A percentile compares a stretch with the other conserved stretches of the same genome.
Conservation (phyloP, 768 basidiomycete genomes). For the Boletus pseudo-olivaceus region DNA sequence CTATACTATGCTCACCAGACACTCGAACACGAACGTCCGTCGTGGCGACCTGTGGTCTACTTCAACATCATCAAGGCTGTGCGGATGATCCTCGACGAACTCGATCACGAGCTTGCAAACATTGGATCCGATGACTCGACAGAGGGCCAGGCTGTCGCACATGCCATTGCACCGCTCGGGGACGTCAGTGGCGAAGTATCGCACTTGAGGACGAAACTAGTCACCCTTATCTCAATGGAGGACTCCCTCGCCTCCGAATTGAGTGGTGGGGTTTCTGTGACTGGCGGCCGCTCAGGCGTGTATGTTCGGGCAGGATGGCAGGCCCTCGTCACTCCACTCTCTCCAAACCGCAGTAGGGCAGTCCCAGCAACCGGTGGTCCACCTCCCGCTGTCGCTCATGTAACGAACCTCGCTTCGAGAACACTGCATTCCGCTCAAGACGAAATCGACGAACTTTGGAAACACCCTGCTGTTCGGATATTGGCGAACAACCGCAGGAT, state of each 20-base stretch:
- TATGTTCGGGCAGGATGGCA: constrained; percentile 77
- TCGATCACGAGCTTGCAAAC: constrained; percentile 54
- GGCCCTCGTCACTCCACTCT: constrained; percentile 44
- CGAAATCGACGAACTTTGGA: constrained; percentile 65
- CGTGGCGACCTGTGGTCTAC: constrained; percentile 78
- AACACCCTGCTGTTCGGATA: constrained; percentile 59
- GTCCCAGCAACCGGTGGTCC: constrained; percentile 33
- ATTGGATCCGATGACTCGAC: constrained; percentile 24
- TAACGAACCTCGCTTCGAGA: constrained; percentile 53
- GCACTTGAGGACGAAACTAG: constrained; percentile 50
- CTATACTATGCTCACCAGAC: constrained; percentile 70
- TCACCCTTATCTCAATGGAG: constrained; percentile 65
- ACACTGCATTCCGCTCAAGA: constrained; percentile 47
- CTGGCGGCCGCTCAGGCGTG: constrained; percentile 58
- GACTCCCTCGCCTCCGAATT: constrained; percentile 66
- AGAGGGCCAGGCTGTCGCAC: constrained; percentile 31
- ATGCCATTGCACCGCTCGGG: constrained; percentile 31
- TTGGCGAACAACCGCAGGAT: constrained; percentile 57
- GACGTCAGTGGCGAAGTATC: constrained; percentile 45
- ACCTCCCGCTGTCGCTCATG: constrained; percentile 34
- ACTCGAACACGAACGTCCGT: constrained; percentile 66
- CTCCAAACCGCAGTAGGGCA: constrained; percentile 41
- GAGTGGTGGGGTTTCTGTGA: constrained; percentile 58
- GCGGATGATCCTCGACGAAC: constrained; percentile 67
- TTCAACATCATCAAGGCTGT: constrained; percentile 82